A percentile compares a stretch with the other conserved stretches of the same genome.
Evolutionary conservation across 2,329 filamentous ascomycete species (phyloP).

Genomic region (Fusarium avenaceum): DNA sequence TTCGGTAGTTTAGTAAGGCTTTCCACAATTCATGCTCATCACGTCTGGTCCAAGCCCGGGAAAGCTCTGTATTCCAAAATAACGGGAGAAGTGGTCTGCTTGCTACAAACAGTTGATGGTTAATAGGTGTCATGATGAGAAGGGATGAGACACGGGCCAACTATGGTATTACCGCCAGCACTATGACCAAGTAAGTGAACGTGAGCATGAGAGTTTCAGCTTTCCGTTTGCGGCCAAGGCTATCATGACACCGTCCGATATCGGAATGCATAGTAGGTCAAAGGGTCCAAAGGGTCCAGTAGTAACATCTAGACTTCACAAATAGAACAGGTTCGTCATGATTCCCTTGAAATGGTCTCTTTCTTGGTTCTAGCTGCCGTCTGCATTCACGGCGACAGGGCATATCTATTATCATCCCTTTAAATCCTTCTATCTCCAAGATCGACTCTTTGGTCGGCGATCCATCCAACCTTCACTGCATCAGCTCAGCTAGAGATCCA

Average conservation of each 20-base stretch:
- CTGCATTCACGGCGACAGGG: slow-evolving; percentile 43
- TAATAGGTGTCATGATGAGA: slow-evolving; percentile 26
- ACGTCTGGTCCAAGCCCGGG: slow-evolving; percentile 1
- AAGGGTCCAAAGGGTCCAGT: not conserved
- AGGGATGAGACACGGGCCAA: not conserved
- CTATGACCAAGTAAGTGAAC: not conserved
- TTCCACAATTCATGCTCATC: slow-evolving; percentile 6
- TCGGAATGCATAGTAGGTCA: not conserved
- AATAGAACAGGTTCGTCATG: slow-evolving; percentile 1
- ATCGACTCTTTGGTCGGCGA: slow-evolving; percentile 22
- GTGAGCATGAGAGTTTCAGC: slow-evolving; percentile 25
- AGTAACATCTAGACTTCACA: slow-evolving; percentile 9
- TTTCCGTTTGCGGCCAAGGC: slow-evolving; percentile 37
- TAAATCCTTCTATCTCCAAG: slow-evolving; percentile 23
- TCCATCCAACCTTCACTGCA: slow-evolving; percentile 50
- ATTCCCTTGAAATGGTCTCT: slow-evolving; percentile 40
- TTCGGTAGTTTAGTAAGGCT: not conserved
- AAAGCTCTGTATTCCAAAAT: not conserved
- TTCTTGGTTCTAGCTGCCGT: slow-evolving; percentile 49
- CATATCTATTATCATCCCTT: slow-evolving; percentile 37
- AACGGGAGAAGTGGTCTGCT: not conserved
- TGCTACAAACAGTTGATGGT: not conserved
- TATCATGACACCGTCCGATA: slow-evolving; percentile 26
- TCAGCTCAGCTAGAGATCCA: slow-evolving; percentile 58
- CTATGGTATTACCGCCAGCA: slow-evolving; percentile 15